Evolutionary conservation across 2,329 filamentous ascomycete genomes (phyloP).

Genomic region (Sclerotinia spermophila): DNA sequence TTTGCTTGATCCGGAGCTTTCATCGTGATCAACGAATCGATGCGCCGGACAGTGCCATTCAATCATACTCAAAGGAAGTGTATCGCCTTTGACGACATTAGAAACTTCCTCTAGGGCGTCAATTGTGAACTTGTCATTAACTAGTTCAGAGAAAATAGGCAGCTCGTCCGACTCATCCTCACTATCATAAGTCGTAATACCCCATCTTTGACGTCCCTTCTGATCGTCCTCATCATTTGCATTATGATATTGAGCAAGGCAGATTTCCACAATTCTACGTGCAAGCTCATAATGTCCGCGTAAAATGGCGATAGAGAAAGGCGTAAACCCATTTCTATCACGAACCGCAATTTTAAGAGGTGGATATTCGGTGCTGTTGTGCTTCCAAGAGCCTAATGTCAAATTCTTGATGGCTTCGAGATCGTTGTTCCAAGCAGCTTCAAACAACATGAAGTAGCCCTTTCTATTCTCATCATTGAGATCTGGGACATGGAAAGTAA

Average conservation of each 20-base stretch:
- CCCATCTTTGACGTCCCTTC: slow-evolving; percentile 36
- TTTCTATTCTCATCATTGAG: slow-evolving; percentile 51
- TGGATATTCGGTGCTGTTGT: slow-evolving; percentile 46
- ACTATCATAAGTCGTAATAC: slow-evolving; percentile 45
- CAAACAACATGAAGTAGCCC: slow-evolving; percentile 65
- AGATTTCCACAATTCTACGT: slow-evolving; percentile 65
- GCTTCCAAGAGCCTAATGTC: slow-evolving; percentile 56
- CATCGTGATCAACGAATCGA: slow-evolving; percentile 31
- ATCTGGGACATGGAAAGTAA: slow-evolving; percentile 36
- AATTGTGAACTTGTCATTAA: slow-evolving; percentile 68
- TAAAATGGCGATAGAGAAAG: slow-evolving; percentile 66
- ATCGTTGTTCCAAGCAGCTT: slow-evolving; percentile 72
- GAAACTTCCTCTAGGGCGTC: slow-evolving; percentile 70
- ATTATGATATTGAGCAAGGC: slow-evolving; percentile 62
- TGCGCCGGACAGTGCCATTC: slow-evolving; percentile 39
- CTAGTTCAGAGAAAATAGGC: slow-evolving; percentile 50
- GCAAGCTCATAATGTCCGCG: slow-evolving; percentile 63
- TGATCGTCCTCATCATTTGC: slow-evolving; percentile 36
- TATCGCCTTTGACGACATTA: slow-evolving; percentile 62
- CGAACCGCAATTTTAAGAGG: slow-evolving; percentile 62
- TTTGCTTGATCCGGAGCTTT: background rate
- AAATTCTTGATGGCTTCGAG: slow-evolving; percentile 60
- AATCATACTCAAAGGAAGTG: slow-evolving; percentile 54
- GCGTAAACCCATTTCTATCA: slow-evolving; percentile 46
- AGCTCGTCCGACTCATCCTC: slow-evolving; percentile 36